Evolutionary conservation across 768 basidiomycete genomes (phyloP), one percentile per base, ranked within the genome.

Genomic region (Calocybe indica): DNA sequence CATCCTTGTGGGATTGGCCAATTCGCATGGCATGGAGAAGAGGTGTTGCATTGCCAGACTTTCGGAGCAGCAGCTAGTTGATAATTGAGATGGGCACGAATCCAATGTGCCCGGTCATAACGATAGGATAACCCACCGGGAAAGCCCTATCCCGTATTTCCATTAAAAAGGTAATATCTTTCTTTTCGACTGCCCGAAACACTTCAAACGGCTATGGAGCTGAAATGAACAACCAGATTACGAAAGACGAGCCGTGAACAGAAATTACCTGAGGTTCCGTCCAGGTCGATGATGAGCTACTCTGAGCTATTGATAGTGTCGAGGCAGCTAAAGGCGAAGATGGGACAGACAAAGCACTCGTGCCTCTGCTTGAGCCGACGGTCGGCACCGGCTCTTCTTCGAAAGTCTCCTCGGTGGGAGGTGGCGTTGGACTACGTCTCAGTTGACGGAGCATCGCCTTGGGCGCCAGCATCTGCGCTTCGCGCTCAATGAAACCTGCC

Each of bases 1-100:
- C 80, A 44, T 96, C 92, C 49, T 79, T 72, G 55, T 91, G 84
- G 35, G 79, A 78, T 51, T 74, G 66, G 28, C 88, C 86, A 29
- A 88, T 83, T 15, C 86, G 75, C 76, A 95, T 91, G 1, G 92
- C 91, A 59, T 97, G 92, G 6, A 96, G 77, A 10, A 98, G 78
- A 6, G 94, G 93, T 1, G 92, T 92, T 15, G 83, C 82, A 36
- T 88, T 85, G 2, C 90, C 92, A 34, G 83, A 83, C 59, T 88
- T 89, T 48, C 83, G 84, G n/a, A 95, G 70, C 5, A 97, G 71
- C 28, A 94, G 72, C 82, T 89, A 49, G 7, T 10, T 13, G 30
- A 33, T 41, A 15, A 1, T 41, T 41, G 31, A 43, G 30, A 11
- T 15, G 7, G 5, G 15, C 6, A 11, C 36, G 13, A 33, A 5